These are phyloP conservation scores for Magnaporthiopsis poae DNA, from an alignment of 2,329 filamentous ascomycete species.

Conservation along the genomic window DNA sequence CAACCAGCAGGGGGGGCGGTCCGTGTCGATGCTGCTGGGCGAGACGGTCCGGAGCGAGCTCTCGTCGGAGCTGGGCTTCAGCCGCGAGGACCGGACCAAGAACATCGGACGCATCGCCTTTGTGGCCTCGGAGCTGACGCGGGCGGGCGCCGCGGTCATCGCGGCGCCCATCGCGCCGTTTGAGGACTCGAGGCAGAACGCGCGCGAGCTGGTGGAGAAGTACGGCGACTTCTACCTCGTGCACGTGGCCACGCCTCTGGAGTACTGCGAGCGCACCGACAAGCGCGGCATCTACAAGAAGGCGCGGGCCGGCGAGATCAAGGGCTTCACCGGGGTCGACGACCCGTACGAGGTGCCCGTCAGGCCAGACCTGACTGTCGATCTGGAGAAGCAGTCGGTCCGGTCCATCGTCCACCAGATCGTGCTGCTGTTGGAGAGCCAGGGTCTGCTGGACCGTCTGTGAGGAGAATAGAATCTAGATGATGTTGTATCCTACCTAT, in stretches of 20 bases:
- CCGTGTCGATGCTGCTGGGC: slow-evolving; percentile 86
- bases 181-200: slow-evolving; percentile 64
- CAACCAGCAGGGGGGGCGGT: slow-evolving; percentile 93
- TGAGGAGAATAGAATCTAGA: slow-evolving; percentile 21
- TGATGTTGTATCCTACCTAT: too few relatives aligned
- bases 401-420: slow-evolving; percentile 95
- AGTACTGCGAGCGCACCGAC: slow-evolving; percentile 90
- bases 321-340: slow-evolving; percentile 96
- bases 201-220: slow-evolving; percentile 77
- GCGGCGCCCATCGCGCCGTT: slow-evolving; percentile 93
- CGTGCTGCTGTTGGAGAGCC: slow-evolving; percentile 78
- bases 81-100: slow-evolving; percentile 78
- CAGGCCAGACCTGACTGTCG: slow-evolving; percentile 76
- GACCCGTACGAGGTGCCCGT: slow-evolving; percentile 84
- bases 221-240: slow-evolving; percentile 88
- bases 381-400: slow-evolving; percentile 76
- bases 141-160: slow-evolving; percentile 86
- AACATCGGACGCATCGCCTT: slow-evolving; percentile 96
- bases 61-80: slow-evolving; percentile 91
- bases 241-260: slow-evolving; percentile 85
- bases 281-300: slow-evolving; percentile 79
- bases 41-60: slow-evolving; percentile 92
- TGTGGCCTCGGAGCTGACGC: slow-evolving; percentile 87
- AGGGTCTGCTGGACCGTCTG: slow-evolving; percentile 71
- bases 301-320: slow-evolving; percentile 82